Base-by-base conservation (phyloP, 805 yeast genomes). In the Lachancea sp. region DNA sequence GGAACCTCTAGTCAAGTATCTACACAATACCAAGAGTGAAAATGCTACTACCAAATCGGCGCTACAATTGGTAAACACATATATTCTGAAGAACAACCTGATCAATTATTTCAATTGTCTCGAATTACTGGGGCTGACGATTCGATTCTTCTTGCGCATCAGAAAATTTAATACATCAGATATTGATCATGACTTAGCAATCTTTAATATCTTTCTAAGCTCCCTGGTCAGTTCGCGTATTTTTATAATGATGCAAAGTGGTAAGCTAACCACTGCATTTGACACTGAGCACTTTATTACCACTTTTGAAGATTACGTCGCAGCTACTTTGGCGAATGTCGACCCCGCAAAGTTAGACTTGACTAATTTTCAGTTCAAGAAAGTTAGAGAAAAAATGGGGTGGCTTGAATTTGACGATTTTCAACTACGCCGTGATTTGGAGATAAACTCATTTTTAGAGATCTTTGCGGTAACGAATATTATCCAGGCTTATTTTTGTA, bases 131-230 rank as follows among this genome's bases (percentile, higher is more conserved):
- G 56, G 56, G 29, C 30, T 70, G 1, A 75, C 78, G 0, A 44
- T 72, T 20, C 54, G 48, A 9, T 55, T 67, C 12, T 48, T 68
- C 3, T 43, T 67, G 2, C 54, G 51, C 19, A 54, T 72, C n/a
- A 56, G 64, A 15, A 51, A 63, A 8, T 61, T 78, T 1, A 67
- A 69, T 8, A 68, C 67, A 49, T 71, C 65, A 2, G 51, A 63
- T 0, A 45, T 77, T 3, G 68, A 63, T 34, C 60, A 61, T 11
- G 78, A 77, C 49, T 45, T 75, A 9, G 47, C 65, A 4, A 48
- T 70, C 3, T 75, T 79, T 45, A 50, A 70, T 8, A 67, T 76
- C 34, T 40, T 76, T n/a, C 58, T 69, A 1, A 53, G 72, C 16
- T 67, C 68, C 5, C 67, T 67, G 40, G 49, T 77, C 2, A 46